These are phyloP conservation scores for Flueggea neowawraea DNA, from an alignment of 441 rosid species.

Conservation along the genomic window DNA sequence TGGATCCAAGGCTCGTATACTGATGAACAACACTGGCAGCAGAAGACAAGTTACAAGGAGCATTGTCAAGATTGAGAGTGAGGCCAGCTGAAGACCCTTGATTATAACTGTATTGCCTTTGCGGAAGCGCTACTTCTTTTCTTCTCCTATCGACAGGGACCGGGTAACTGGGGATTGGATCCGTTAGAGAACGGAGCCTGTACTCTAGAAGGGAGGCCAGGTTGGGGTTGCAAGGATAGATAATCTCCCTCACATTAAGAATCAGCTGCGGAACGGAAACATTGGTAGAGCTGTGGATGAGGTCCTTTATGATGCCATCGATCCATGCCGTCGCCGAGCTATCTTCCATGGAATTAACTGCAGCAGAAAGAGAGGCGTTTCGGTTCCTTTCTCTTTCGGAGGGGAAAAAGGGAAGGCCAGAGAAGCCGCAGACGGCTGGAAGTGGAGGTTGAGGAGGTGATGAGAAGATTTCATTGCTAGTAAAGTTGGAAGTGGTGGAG, in stretches of 20 bases:
- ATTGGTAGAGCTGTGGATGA: constrained; percentile 60
- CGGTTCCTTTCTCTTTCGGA: constrained; percentile 39
- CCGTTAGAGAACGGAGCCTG: constrained; percentile 72
- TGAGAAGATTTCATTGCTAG: constrained; percentile 21
- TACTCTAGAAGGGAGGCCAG: constrained; percentile 84
- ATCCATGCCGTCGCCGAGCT: constrained; percentile 61
- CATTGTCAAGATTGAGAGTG: constrained; percentile 30
- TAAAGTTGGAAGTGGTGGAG: constrained; percentile 23
- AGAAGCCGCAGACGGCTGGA: constrained; percentile 91
- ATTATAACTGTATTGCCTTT: no score
- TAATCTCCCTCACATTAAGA: constrained; percentile 89
- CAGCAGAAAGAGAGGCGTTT: background rate
- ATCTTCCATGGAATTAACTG: constrained; percentile 46
- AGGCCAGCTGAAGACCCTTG: constrained; percentile 15
- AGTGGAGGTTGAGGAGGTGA: constrained; percentile 24
- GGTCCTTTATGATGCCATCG: constrained; percentile 84
- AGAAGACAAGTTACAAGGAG: constrained; percentile 21
- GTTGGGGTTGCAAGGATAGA: constrained; percentile 91
- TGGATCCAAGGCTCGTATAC: no score
- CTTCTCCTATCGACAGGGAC: constrained; percentile 27
- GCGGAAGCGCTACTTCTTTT: constrained; percentile 11
- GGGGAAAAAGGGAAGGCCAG: constrained; percentile 89
- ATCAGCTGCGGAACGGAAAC: constrained; percentile 95
- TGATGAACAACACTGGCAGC: background rate
- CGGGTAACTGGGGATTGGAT: constrained; percentile 22